A percentile compares a stretch with the other conserved stretches of the same genome.
Evolutionary conservation across 768 basidiomycete species (phyloP).

Genomic region (Cantharellus anzutake): DNA sequence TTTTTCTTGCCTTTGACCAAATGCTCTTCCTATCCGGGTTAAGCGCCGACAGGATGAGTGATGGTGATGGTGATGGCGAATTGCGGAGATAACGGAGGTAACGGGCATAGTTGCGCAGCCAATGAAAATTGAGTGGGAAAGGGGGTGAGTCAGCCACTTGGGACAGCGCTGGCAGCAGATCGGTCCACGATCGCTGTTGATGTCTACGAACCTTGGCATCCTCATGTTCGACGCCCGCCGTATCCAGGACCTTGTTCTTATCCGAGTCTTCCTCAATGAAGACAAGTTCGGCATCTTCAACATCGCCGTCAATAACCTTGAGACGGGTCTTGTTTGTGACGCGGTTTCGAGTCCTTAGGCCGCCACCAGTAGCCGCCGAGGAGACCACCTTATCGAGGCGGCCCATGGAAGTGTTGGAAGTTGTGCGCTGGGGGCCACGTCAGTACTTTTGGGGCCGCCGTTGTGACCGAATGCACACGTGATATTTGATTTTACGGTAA

Average conservation of each 20-base stretch:
- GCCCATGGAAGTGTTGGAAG: background rate
- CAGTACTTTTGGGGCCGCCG: background rate
- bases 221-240: slow-evolving; percentile 80
- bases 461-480: too few relatives aligned
- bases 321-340: slow-evolving; percentile 87
- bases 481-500: too few relatives aligned
- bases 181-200: slow-evolving; percentile 7
- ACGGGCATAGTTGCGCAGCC: slow-evolving; percentile 1
- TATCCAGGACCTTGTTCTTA: slow-evolving; percentile 60
- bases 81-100: background rate
- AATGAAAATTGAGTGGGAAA: slow-evolving; percentile 3
- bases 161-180: slow-evolving; percentile 13
- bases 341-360: slow-evolving; percentile 28
- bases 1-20: slow-evolving; percentile 10
- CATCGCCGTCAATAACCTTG: slow-evolving; percentile 60
- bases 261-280: slow-evolving; percentile 68
- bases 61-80: slow-evolving; percentile 8
- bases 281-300: slow-evolving; percentile 62
- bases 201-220: slow-evolving; percentile 72
- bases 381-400: background rate
- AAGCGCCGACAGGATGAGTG: slow-evolving; percentile 17
- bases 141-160: background rate
- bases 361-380: background rate
- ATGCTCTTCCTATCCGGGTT: slow-evolving; percentile 30
- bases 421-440: background rate